Base-by-base conservation (phyloP, 2,329 filamentous ascomycete genomes). In the Bipolaris sorokiniana region DNA sequence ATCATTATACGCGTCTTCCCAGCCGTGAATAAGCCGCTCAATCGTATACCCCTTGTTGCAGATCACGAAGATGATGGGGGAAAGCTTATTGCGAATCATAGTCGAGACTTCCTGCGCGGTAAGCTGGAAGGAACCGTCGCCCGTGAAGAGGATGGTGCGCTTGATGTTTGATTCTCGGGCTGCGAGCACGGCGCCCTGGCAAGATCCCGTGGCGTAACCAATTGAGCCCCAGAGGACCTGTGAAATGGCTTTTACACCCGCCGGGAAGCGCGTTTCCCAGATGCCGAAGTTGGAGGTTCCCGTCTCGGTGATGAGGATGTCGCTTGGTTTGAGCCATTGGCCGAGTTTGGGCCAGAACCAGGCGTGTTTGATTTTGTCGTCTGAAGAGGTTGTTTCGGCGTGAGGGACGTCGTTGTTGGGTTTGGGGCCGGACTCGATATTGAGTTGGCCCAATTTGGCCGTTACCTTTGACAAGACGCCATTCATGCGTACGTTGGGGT, bases 21-120 rank as follows among this genome's bases (percentile, higher is more conserved):
- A 89, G 51, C 91, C 91, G 76, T 96, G 92, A 69, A 96, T 96
- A 74, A 86, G 90, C 28, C 92, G 87, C 78, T 97, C 92, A 73
- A 96, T 95, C 9, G 92, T 95, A 78, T 90, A 96, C 10, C 92
- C 92, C 38, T 93, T 86, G 74, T 96, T 96, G 82, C 90, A 92
- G 65, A 96, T 89, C 61, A 95, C 83, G 74, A 96, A 94, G 61
- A 96, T 88, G 69, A 92, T 94, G 18, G 90, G 86, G 60, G 88
- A 88, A 55, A 96, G 80, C 22, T 84, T 82, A 58, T 90, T 88
- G 28, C 88, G 84, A 62, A 96, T 85, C 84, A 96, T 94, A 10
- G 91, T 95, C 75, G 87, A 90, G 62, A 96, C 73, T 77, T 95
- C 92, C 74, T 96, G 92, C 0, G 86, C 88, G 0, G 91, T 96